Evolutionary conservation across 495 filamentous ascomycete species (phyloP).

Genomic region (Hyaloscypha hepaticicola): DNA sequence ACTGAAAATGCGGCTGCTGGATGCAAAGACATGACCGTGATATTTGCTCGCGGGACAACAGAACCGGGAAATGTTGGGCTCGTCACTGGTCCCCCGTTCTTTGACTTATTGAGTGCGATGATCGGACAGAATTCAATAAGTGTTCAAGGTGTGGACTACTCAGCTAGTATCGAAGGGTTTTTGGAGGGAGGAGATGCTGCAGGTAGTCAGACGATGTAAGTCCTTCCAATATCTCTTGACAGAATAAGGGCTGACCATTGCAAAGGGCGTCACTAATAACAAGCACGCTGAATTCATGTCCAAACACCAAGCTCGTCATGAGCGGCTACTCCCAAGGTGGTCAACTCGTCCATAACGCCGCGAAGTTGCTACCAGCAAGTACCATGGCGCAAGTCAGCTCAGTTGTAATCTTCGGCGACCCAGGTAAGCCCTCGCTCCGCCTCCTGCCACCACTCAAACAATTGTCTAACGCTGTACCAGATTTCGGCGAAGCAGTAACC

Average conservation of each 20-base stretch:
- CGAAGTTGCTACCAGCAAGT: conserved; percentile 34
- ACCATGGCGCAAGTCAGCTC: conserved; percentile 36
- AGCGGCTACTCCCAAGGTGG: conserved; percentile 60
- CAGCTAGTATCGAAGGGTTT: conserved; percentile 38
- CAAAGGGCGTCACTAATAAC: conserved; percentile 36
- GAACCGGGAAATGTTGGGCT: conserved; percentile 41
- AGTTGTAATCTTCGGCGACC: conserved; percentile 57
- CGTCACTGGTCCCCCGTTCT: conserved; percentile 37
- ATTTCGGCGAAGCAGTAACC: conserved; percentile 40
- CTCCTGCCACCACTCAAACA: neutral
- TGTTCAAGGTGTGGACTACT: conserved; percentile 43
- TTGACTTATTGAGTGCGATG: conserved; percentile 29
- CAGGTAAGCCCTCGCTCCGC: conserved; percentile 33
- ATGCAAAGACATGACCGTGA: conserved; percentile 39
- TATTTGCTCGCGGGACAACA: conserved; percentile 42
- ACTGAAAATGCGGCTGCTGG: conserved; percentile 31
- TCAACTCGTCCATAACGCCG: conserved; percentile 51
- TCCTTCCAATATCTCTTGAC: neutral
- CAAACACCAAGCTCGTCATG: conserved; percentile 57
- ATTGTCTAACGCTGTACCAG: neutral
- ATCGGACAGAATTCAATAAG: conserved; percentile 34
- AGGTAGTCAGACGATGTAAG: conserved; percentile 35
- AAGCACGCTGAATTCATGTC: conserved; percentile 48
- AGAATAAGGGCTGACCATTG: neutral
- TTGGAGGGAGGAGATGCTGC: conserved; percentile 37